phyloP scores from a whole-genome alignment of 768 basidiomycete species.

The Saitozyma podzolica region DNA sequence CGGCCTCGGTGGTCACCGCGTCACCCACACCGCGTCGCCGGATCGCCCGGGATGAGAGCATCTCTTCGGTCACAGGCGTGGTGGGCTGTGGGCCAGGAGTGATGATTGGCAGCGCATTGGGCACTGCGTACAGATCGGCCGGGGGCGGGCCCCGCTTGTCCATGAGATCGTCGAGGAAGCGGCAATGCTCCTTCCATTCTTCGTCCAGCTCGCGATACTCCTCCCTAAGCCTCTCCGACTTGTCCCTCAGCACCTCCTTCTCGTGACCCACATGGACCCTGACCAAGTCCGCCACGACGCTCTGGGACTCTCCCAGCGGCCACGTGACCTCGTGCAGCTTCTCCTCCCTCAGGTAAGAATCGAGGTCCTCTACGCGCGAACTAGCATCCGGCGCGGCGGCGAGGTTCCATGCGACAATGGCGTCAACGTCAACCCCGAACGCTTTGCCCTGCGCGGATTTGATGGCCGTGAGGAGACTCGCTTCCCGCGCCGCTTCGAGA shows the following conservation, averaged over 20 bases:
- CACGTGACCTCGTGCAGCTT: slow-evolving; percentile 22
- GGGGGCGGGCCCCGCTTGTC: slow-evolving; percentile 40
- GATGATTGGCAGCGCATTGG: slow-evolving; percentile 27
- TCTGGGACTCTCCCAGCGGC: slow-evolving; percentile 20
- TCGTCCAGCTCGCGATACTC: slow-evolving; percentile 36
- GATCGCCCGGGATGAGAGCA: slow-evolving; percentile 36
- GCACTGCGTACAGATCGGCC: slow-evolving; percentile 31
- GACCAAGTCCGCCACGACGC: slow-evolving; percentile 10
- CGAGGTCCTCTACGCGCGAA: slow-evolving; percentile 5
- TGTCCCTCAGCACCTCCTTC: slow-evolving; percentile 7
- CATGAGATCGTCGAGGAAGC: slow-evolving; percentile 31
- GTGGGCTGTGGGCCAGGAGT: slow-evolving; percentile 33
- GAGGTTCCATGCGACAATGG: slow-evolving; percentile 32
- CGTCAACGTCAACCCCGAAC: slow-evolving; percentile 11
- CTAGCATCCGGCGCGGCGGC: slow-evolving; percentile 18
- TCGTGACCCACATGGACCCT: slow-evolving; percentile 15
- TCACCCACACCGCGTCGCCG: slow-evolving; percentile 60
- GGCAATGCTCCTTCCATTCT: slow-evolving; percentile 40
- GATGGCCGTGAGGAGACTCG: slow-evolving; percentile 22
- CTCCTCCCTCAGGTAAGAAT: slow-evolving; percentile 10
- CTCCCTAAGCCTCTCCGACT: slow-evolving; percentile 15
- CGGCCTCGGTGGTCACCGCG: slow-evolving; percentile 87
- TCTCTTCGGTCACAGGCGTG: slow-evolving; percentile 31
- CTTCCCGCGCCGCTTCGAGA: slow-evolving; percentile 15
- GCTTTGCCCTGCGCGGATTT: slow-evolving; percentile 15